Percentiles rank a stretch among this genome's conserved stretches.
Conservation (phyloP, 371 early-diverging fungal species). For the Apophysomyces variabilis region DNA sequence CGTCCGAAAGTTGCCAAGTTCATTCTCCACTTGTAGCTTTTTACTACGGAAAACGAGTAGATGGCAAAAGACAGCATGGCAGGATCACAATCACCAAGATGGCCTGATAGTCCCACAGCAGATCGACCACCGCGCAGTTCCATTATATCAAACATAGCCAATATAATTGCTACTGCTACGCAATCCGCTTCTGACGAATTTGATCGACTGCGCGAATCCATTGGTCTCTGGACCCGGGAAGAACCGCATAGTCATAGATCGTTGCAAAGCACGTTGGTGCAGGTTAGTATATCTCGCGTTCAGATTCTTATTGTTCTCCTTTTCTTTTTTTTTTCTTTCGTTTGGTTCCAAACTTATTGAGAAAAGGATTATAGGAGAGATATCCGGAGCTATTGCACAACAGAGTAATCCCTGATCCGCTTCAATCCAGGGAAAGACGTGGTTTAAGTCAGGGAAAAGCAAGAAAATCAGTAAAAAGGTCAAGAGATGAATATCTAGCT, state of each 20-base stretch:
- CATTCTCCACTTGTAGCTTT: background rate
- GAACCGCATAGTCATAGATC: background rate
- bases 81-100: background rate
- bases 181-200: constrained; percentile 19
- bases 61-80: background rate
- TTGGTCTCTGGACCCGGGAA: constrained; percentile 14
- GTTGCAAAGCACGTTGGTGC: background rate
- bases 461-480: background rate
- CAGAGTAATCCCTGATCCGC: constrained; percentile 5
- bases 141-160: constrained; percentile 4
- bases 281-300: background rate
- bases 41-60: background rate
- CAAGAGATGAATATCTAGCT: no score
- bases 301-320: background rate
- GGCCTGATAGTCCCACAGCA: background rate
- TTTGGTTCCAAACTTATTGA: background rate
- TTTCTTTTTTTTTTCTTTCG: background rate
- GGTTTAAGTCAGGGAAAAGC: background rate
- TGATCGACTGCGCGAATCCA: constrained; percentile 17
- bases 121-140: background rate
- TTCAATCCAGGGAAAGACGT: background rate
- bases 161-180: constrained; percentile 10
- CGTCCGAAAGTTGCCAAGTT: background rate
- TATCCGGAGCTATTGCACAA: constrained; percentile 2
- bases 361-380: background rate